A percentile compares a stretch with the other conserved stretches of the same genome.
These are phyloP conservation scores for Waitea zeae DNA, from an alignment of 1,284 basidiomycete species.

Conservation along the genomic window DNA sequence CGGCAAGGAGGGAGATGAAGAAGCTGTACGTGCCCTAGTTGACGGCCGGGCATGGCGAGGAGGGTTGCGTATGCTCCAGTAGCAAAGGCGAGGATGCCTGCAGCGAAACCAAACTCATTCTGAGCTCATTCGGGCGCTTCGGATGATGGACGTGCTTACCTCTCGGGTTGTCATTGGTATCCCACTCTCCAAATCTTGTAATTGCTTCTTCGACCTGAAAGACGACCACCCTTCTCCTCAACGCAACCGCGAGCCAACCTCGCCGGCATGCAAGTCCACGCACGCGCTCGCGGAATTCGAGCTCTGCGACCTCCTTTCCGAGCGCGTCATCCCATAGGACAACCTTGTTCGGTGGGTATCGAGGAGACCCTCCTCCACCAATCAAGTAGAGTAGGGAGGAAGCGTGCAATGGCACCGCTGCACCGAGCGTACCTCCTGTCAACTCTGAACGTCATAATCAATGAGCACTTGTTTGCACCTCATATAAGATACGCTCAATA, in stretches of 20 bases:
- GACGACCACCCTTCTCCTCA: constrained; percentile 63
- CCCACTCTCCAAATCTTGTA: constrained; percentile 63
- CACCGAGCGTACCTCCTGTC: constrained; percentile 62
- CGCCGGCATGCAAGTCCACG: constrained; percentile 66
- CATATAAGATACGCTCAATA: constrained; percentile 10
- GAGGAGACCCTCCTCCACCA: constrained; percentile 79
- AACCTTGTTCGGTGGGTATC: constrained; percentile 90
- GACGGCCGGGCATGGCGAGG: constrained; percentile 75
- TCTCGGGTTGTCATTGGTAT: constrained; percentile 76
- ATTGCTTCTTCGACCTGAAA: constrained; percentile 55
- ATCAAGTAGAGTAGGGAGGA: constrained; percentile 81
- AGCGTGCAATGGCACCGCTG: constrained; percentile 65
- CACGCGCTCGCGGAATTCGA: constrained; percentile 84
- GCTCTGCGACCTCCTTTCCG: constrained; percentile 65
- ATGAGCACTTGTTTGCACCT: constrained; percentile 2
- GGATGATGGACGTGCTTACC: constrained; percentile 28
- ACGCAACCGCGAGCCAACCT: constrained; percentile 71
- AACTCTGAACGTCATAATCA: constrained; percentile 30
- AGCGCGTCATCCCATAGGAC: constrained; percentile 76
- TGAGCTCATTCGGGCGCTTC: constrained; percentile 3
- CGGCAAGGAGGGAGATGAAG: constrained; percentile 72
- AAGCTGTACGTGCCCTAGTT: constrained; percentile 83
- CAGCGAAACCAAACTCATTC: constrained; percentile 1
- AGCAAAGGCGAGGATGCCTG: constrained; percentile 75
- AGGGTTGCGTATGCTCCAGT: constrained; percentile 65